These are phyloP conservation scores for Peronospora farinosa DNA, from an alignment of 352 stramenopile genomes.

Conservation along the genomic window DNA sequence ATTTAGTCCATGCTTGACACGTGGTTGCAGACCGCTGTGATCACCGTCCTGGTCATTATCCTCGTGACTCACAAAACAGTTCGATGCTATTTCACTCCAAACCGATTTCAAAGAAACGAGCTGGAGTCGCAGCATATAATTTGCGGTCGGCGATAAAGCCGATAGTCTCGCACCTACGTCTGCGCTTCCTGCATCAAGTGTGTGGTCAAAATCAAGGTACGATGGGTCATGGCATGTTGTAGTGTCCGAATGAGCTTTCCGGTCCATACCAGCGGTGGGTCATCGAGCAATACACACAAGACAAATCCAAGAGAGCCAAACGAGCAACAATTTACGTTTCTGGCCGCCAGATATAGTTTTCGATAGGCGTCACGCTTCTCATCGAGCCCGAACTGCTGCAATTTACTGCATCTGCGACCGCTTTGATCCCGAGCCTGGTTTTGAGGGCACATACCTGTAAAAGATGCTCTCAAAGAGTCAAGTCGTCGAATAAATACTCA, in stretches of 20 bases:
- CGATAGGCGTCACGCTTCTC: constrained; percentile 60
- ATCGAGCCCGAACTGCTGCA: constrained; percentile 60
- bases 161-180: constrained; percentile 71
- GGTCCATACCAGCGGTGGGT: constrained; percentile 77
- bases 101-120: constrained; percentile 92
- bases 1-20: constrained; percentile 15
- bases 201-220: constrained; percentile 92
- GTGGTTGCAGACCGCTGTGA: not conserved
- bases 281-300: constrained; percentile 67
- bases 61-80: constrained; percentile 58
- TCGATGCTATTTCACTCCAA: constrained; percentile 91
- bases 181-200: constrained; percentile 96
- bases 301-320: constrained; percentile 71
- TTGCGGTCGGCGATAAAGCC: constrained; percentile 70
- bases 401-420: constrained; percentile 36
- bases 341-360: constrained; percentile 73
- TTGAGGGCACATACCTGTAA: constrained; percentile 65
- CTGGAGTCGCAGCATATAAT: constrained; percentile 88
- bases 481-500: constrained; percentile 72
- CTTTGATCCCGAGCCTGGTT: constrained; percentile 47
- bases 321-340: constrained; percentile 74
- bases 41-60: constrained; percentile 9
- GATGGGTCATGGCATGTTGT: constrained; percentile 47
- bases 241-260: constrained; percentile 67
- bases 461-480: constrained; percentile 76